These are phyloP conservation scores for Mycogone perniciosa DNA, from an alignment of 2,329 filamentous ascomycete genomes.

Conservation along the genomic window DNA sequence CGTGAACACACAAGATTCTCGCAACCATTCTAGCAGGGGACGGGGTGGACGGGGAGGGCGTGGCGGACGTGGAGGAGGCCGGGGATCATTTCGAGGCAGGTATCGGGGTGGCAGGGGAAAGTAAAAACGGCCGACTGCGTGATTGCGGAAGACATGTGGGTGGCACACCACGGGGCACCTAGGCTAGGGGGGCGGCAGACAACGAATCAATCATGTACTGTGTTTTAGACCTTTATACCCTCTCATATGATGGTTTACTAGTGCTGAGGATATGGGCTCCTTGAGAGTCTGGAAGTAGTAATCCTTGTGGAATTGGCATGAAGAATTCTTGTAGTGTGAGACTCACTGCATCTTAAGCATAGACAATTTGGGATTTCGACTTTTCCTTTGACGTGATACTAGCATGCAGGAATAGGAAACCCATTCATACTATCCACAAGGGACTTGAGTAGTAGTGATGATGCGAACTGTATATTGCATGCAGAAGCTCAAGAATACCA, in stretches of 20 bases:
- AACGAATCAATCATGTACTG: constrained; percentile 7
- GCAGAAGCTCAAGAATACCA: too few relatives aligned
- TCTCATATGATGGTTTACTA: background rate
- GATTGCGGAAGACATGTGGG: too few relatives aligned
- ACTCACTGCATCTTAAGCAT: too few relatives aligned
- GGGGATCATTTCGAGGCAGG: constrained; percentile 4
- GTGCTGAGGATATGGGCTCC: background rate
- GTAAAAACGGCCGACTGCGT: background rate
- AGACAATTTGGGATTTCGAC: too few relatives aligned
- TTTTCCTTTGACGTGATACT: too few relatives aligned
- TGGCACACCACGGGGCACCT: background rate
- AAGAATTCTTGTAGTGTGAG: too few relatives aligned
- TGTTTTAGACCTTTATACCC: constrained; percentile 9
- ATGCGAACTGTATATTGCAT: too few relatives aligned
- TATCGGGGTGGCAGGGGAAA: constrained; percentile 3
- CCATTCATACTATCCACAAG: too few relatives aligned
- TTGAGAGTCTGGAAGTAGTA: background rate
- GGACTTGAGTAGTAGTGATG: too few relatives aligned
- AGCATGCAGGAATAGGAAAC: too few relatives aligned
- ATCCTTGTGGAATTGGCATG: background rate
- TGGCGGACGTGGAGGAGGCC: constrained; percentile 21
- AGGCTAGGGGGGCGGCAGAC: background rate
- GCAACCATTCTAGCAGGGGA: constrained; percentile 1
- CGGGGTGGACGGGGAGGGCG: constrained; percentile 10
- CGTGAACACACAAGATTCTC: constrained; percentile 1